These are phyloP conservation scores for Mycena amicta DNA, from an alignment of 768 basidiomycete species.

Conservation along the genomic window DNA sequence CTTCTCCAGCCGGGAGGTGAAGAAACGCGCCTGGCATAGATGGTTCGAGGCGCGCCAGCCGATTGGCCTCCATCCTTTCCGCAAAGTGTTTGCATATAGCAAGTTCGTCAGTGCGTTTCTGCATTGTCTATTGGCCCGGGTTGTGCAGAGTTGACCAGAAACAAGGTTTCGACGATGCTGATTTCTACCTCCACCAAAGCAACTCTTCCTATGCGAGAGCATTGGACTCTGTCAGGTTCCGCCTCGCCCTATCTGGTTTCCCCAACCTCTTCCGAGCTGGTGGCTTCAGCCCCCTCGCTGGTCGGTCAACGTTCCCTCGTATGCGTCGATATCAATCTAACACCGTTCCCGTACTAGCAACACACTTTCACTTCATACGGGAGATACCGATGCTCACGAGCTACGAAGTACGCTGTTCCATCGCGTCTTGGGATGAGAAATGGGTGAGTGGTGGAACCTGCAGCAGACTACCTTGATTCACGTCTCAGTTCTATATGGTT, in stretches of 20 bases:
- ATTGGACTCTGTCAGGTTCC: constrained; percentile 52
- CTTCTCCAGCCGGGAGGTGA: constrained; percentile 38
- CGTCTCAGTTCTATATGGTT: constrained; percentile 58
- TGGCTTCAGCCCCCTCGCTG: constrained; percentile 63
- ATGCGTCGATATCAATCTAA: no score
- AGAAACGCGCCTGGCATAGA: constrained; percentile 35
- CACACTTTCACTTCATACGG: constrained; percentile 48
- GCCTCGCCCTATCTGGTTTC: constrained; percentile 50
- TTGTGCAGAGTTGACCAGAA: no score
- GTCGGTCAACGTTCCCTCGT: constrained; percentile 30
- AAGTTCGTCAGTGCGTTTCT: constrained; percentile 63
- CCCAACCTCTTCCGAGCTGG: constrained; percentile 60
- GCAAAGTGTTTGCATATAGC: constrained; percentile 40
- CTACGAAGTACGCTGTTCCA: constrained; percentile 49
- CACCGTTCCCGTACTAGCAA: constrained; percentile 41
- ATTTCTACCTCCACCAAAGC: constrained; percentile 75
- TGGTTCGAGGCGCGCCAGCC: constrained; percentile 52
- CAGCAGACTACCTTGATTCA: not conserved
- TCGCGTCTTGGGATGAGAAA: constrained; percentile 57
- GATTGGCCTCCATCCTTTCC: constrained; percentile 61
- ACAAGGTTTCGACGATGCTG: constrained; percentile 68
- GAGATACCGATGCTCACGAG: constrained; percentile 50
- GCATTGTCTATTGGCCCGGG: no score
- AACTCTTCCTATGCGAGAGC: constrained; percentile 83
- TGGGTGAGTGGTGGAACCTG: constrained; percentile 42